Percentiles rank a stretch among this genome's conserved stretches.
These are phyloP conservation scores for Phialocephala subalpina DNA, from an alignment of 2,329 filamentous ascomycete genomes.

Conservation along the genomic window DNA sequence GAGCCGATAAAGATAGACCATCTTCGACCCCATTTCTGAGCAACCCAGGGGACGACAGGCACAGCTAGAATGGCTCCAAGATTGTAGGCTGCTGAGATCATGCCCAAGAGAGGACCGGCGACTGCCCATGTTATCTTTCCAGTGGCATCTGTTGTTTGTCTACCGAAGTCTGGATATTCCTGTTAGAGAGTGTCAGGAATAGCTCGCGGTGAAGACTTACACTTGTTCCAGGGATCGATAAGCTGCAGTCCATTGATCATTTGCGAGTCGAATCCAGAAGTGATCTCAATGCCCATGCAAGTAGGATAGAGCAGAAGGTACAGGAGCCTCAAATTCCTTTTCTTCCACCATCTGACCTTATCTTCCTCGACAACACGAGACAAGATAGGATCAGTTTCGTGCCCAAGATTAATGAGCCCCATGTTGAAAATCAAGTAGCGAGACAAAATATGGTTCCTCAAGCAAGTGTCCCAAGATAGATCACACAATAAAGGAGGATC, in stretches of 20 bases:
- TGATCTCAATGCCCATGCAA: slow-evolving; percentile 62
- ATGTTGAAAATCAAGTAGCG: slow-evolving; percentile 10
- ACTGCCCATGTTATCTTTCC: slow-evolving; percentile 40
- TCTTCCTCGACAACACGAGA: slow-evolving; percentile 50
- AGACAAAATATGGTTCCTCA: background rate
- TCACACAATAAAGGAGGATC: background rate
- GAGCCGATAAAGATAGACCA: slow-evolving; percentile 64
- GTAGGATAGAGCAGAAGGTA: slow-evolving; percentile 53
- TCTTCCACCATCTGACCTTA: slow-evolving; percentile 49
- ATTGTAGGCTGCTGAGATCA: slow-evolving; percentile 63
- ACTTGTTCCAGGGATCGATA: slow-evolving; percentile 45
- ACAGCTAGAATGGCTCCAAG: slow-evolving; percentile 62
- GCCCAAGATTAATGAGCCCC: slow-evolving; percentile 28
- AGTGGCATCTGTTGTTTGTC: background rate
- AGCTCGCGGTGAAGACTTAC: slow-evolving; percentile 18
- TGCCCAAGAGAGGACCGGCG: slow-evolving; percentile 48
- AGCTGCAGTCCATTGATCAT: slow-evolving; percentile 55
- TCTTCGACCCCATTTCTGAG: slow-evolving; percentile 56
- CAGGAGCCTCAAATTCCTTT: slow-evolving; percentile 47
- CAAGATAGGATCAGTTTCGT: slow-evolving; percentile 46
- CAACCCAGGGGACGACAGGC: slow-evolving; percentile 59
- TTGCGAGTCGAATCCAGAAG: slow-evolving; percentile 61
- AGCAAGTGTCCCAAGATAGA: background rate
- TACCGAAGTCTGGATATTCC: slow-evolving; percentile 29
- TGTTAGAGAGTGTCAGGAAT: background rate